Evolutionary conservation across 2,329 filamentous ascomycete species (phyloP).

Genomic region (Diaporthe vaccinii): DNA sequence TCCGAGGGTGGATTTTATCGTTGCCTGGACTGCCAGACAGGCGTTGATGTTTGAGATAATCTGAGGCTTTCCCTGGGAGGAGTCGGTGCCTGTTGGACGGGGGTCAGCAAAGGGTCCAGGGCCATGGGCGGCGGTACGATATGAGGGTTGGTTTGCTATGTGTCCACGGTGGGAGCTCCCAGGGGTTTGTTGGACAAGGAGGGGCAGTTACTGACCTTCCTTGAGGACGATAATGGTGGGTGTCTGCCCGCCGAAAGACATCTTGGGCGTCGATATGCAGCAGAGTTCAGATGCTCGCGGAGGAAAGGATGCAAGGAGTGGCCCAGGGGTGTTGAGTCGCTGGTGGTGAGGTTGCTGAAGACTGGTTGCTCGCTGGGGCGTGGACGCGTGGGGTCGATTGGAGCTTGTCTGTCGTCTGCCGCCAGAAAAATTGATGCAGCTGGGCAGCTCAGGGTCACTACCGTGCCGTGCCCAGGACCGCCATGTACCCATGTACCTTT

Average conservation of each 20-base stretch:
- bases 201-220: slow-evolving; percentile 78
- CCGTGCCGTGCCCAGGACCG: not conserved
- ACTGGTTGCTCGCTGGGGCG: slow-evolving; percentile 16
- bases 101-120: slow-evolving; percentile 38
- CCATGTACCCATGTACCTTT: slow-evolving; percentile 25
- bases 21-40: slow-evolving; percentile 93
- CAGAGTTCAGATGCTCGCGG: not conserved
- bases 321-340: slow-evolving; percentile 13
- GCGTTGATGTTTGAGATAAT: slow-evolving; percentile 99
- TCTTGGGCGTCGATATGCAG: slow-evolving; percentile 56
- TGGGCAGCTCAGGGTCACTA: slow-evolving; percentile 33
- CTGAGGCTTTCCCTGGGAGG: slow-evolving; percentile 96
- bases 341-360: slow-evolving; percentile 30
- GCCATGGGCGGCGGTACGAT: slow-evolving; percentile 36
- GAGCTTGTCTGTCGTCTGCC: slow-evolving; percentile 34
- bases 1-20: slow-evolving; percentile 94
- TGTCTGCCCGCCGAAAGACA: slow-evolving; percentile 98
- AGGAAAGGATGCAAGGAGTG: slow-evolving; percentile 2
- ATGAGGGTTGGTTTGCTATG: not conserved
- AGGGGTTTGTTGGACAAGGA: slow-evolving; percentile 44
- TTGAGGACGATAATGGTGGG: slow-evolving; percentile 98
- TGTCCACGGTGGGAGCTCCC: slow-evolving; percentile 40
- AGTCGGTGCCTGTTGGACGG: slow-evolving; percentile 82
- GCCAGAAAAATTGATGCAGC: slow-evolving; percentile 35
- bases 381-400: slow-evolving; percentile 39